phyloP scores from a whole-genome alignment of 169 alveolate species.

The Cryptosporidium ryanae region DNA sequence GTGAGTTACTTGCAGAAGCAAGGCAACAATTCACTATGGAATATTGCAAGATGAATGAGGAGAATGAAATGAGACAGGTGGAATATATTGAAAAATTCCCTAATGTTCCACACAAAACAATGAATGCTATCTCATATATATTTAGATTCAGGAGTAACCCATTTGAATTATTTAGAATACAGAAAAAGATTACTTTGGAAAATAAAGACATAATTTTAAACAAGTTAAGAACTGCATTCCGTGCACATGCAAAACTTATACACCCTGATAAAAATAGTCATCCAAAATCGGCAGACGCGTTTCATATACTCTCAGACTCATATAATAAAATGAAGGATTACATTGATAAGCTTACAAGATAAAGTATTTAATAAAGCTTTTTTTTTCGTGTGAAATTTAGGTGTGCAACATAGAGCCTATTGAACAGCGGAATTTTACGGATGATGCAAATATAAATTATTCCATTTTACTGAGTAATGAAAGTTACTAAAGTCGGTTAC shows the following conservation, averaged over 20 bases:
- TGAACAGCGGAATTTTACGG: neutral
- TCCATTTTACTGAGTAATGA: neutral
- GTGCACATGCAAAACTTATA: slow-evolving; percentile 57
- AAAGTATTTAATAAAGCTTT: neutral
- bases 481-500: slow-evolving; percentile 21
- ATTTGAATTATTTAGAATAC: slow-evolving; percentile 55
- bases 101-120: slow-evolving; percentile 35
- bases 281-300: slow-evolving; percentile 73
- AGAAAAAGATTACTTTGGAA: slow-evolving; percentile 15
- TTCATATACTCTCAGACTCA: slow-evolving; percentile 61
- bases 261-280: slow-evolving; percentile 66
- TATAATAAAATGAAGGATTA: slow-evolving; percentile 47
- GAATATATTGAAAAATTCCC: slow-evolving; percentile 44
- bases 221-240: slow-evolving; percentile 28
- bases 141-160: slow-evolving; percentile 36
- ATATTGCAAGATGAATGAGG: neutral
- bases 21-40: slow-evolving; percentile 18
- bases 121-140: slow-evolving; percentile 37
- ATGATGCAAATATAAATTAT: neutral
- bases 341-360: slow-evolving; percentile 5
- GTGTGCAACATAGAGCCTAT: slow-evolving; percentile 26
- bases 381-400: slow-evolving; percentile 13
- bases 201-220: slow-evolving; percentile 32
- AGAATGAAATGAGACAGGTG: neutral
- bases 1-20: slow-evolving; percentile 68